Percentiles rank a stretch among this genome's conserved stretches.
Evolutionary conservation across 305 asterid species (phyloP).

Genomic region (Rubia peregrina): DNA sequence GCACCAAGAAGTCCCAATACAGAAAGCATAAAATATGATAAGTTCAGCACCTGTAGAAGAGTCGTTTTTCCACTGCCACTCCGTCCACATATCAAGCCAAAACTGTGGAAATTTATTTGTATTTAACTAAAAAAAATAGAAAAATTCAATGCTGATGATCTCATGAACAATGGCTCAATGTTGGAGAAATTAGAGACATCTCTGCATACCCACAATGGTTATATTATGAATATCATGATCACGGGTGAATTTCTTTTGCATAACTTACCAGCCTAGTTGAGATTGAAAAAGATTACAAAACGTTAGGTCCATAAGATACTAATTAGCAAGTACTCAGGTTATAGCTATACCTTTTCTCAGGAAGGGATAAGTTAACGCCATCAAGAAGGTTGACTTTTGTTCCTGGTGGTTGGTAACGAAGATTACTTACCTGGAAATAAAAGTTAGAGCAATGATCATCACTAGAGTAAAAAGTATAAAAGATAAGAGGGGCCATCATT

Average conservation of each 20-base stretch:
- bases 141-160: not conserved
- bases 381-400: constrained; percentile 63
- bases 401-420: constrained; percentile 77
- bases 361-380: constrained; percentile 58
- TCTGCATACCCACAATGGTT: not conserved
- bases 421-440: constrained; percentile 45
- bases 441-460: not conserved
- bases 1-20: not conserved
- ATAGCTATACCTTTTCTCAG: constrained; percentile 61
- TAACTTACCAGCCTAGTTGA: not conserved
- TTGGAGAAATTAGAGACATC: not conserved
- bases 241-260: not conserved
- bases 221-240: not conserved
- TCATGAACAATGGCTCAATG: not conserved
- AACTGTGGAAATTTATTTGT: constrained; percentile 28
- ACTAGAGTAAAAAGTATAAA: too few relatives aligned
- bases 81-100: constrained; percentile 83
- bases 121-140: not conserved
- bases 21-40: not conserved
- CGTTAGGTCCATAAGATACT: not conserved
- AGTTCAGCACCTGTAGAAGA: constrained; percentile 62
- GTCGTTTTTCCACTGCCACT: constrained; percentile 98
- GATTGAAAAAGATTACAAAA: not conserved
- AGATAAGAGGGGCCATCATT: not conserved
- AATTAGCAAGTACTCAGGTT: not conserved